A percentile compares a stretch with the other conserved stretches of the same genome.
Conservation (phyloP, 306 rosid species). For the Biancaea sappan region DNA sequence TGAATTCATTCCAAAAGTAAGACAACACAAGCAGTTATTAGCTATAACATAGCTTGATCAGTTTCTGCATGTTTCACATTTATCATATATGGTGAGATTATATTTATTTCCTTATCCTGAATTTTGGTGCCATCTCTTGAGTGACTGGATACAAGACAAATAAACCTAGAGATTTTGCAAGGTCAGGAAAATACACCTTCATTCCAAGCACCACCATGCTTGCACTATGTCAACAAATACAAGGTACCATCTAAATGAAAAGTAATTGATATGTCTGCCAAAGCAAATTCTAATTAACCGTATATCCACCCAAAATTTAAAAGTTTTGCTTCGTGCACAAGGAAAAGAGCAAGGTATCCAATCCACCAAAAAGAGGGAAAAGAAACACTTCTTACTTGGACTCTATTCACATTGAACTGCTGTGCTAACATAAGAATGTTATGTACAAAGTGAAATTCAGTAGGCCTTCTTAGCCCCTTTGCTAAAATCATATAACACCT, state of each 20-base stretch:
- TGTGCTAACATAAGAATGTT: neutral
- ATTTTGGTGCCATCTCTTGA: neutral
- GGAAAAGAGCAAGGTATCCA: neutral
- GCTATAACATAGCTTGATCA: neutral
- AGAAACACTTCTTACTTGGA: neutral
- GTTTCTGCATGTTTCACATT: neutral
- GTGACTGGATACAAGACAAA: conserved; percentile 9
- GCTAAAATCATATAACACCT: neutral
- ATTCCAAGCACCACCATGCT: conserved; percentile 13
- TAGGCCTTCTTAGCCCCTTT: neutral
- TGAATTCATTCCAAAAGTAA: neutral
- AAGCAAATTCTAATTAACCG: neutral
- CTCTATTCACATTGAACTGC: neutral
- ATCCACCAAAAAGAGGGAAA: neutral
- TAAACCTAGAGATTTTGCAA: conserved; percentile 1
- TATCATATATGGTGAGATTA: neutral
- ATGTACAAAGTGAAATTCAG: neutral
- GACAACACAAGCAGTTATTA: neutral
- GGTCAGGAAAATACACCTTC: neutral
- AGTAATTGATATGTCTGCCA: neutral
- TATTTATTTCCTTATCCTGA: conserved; percentile 18
- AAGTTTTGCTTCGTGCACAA: neutral
- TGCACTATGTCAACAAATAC: neutral
- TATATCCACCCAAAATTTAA: neutral
- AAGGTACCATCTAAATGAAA: neutral